Base-by-base conservation (phyloP, 345 rosid species). In the Fremontodendron californicum region DNA sequence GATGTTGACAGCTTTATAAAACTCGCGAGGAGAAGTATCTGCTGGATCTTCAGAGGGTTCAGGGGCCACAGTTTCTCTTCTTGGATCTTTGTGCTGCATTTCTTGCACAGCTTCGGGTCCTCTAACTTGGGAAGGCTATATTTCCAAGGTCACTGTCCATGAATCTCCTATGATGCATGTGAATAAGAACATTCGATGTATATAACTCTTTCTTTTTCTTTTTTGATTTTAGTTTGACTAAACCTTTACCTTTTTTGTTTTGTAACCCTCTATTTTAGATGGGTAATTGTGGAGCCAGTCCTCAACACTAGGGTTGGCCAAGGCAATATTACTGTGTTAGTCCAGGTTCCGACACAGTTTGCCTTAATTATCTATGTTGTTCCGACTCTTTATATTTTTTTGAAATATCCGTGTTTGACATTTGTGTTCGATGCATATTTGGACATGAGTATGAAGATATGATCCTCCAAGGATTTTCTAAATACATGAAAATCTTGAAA, bases 61-160 rank as follows among this genome's bases (percentile, higher is more conserved):
- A 84, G 21, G 99, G 99, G 27, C 94, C 96, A 18, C 97, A 95
- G 81, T 82, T 95, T 80, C 91, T 95, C 18, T 93, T 95, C 84
- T 82, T 95, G 85, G 99, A 95, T 82, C 93, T 95, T 49, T 95
- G 99, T 33, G 97, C 99, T 1, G 91, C 92, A 33, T 95, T 95
- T 78, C 96, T 95, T 57, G 86, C 94, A 0, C 94, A 90, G 84
- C 94, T 95, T 19, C 92, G 93, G 54, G 91, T 95, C 61, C 87
- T 93, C 35, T 95, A 85, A 78, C 39, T 1, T 12, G 79, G 62
- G 63, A 39, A 65, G 45, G 42, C 43, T 73, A 80, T 74, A 45
- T 49, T 73, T 54, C 57, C 43, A 45, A 73, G 79, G 65, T 60
- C 73, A 37, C 16, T n/a, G 39, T 60, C 52, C 76, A 2, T 18